These are phyloP conservation scores for Cunninghamia lanceolata DNA, from an alignment of 75 land plant species.

Conservation along the genomic window DNA sequence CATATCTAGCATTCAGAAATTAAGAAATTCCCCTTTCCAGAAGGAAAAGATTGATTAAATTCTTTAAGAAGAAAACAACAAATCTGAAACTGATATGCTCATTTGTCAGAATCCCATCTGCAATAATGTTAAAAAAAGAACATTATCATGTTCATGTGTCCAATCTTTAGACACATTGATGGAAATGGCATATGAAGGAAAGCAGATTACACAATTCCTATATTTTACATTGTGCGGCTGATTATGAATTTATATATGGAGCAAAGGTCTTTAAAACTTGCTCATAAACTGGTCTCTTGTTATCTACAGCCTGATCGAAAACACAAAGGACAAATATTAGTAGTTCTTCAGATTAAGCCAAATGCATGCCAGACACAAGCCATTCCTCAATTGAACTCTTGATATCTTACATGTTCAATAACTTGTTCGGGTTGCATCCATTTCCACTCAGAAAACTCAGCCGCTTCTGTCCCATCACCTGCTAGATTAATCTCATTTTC, in stretches of 20 bases:
- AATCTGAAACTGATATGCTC: not conserved
- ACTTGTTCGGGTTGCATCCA: conserved; percentile 84
- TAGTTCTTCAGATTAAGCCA: not conserved
- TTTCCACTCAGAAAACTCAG: conserved; percentile 96
- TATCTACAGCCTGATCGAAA: conserved; percentile 70
- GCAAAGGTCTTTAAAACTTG: conserved; percentile 59
- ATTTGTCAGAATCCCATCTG: conserved; percentile 4
- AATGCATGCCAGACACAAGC: not conserved
- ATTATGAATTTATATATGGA: conserved; percentile 37
- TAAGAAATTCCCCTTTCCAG: not conserved
- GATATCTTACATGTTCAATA: conserved; percentile 47
- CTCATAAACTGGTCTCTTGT: conserved; percentile 84
- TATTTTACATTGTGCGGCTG: conserved; percentile 1
- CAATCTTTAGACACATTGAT: not conserved
- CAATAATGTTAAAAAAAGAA: not conserved
- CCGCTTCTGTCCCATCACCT: conserved; percentile 79
- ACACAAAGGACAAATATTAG: not conserved
- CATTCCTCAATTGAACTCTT: not conserved
- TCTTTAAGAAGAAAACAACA: not conserved
- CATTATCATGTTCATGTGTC: not conserved
- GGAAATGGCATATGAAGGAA: not conserved
- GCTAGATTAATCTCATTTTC: conserved; percentile 86
- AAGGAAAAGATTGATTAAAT: not conserved
- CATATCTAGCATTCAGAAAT: not conserved
- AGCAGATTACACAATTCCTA: not conserved